Base-by-base conservation (phyloP, 768 basidiomycete species). In the Xerocomus potaroensis region DNA sequence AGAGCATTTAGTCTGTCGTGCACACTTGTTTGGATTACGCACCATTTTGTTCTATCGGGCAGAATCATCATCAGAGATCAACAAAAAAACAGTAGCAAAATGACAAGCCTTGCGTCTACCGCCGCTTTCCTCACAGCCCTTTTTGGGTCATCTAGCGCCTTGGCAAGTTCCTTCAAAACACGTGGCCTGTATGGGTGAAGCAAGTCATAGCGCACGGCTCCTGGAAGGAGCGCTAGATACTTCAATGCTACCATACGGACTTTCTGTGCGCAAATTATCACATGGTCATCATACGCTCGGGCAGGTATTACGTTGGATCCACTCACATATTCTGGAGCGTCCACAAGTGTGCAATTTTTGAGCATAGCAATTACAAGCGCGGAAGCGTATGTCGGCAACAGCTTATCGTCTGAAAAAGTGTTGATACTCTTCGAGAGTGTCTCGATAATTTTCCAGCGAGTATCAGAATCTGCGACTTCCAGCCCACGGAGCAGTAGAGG, bases 401-500 rank as follows among this genome's bases (percentile, higher is more conserved):
- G 56, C n/a, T 69, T 58, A 24, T 75, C 73, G 18, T 70, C 65
- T 9, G 79, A 70, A 53, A 76, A 72, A 1, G 79, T 77, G 33
- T 80, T 77, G 8, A 88, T 80, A 6, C 90, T 80, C 1, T 81
- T 75, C 8, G 81, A 74, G 30, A 98, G 74, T 8, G 84, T 86
- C 43, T 87, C 80, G 46, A 97, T 87, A 40, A 93, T 84, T 66
- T 86, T 83, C 14, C 78, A 74, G 19, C 91, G 83, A 49, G 94
- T 80, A 22, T 79, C 74, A 8, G 78, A 66, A 61, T 91, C 84
- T 4, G 83, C 79, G 4, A 96, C 69, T 33, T 88, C 82, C 15
- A 98, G 77, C 4, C 91, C 87, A 14, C 87, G 87, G 34, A 99
- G 69, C 5, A 99, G 73, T 12, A 97, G 74, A 1, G 96, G 93